Percentiles rank a stretch among this genome's conserved stretches.
Evolutionary conservation across 306 rosid species (phyloP).

Genomic region (Cucurbita maxima): DNA sequence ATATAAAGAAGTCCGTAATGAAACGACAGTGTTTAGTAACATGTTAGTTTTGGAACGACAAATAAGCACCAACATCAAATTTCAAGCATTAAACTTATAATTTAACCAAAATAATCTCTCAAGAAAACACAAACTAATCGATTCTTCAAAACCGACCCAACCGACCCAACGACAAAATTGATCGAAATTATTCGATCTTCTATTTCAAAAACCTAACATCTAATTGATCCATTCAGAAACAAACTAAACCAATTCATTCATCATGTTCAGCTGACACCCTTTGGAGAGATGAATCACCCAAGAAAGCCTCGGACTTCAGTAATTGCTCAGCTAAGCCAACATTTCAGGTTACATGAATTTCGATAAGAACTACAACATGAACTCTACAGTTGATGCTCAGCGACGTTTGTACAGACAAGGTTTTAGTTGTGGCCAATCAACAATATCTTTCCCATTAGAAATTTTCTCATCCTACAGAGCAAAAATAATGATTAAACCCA

Average conservation of each 20-base stretch:
- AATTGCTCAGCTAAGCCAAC: background rate
- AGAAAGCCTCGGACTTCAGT: background rate
- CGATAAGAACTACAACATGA: background rate
- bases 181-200: background rate
- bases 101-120: too few species aligned
- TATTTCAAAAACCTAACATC: background rate
- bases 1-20: too few species aligned
- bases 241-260: background rate
- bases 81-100: too few species aligned
- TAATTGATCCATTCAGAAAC: background rate
- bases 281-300: background rate
- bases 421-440: constrained; percentile 78
- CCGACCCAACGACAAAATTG: background rate
- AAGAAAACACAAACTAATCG: background rate
- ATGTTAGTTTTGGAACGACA: too few species aligned
- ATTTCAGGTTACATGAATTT: background rate
- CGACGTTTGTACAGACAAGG: constrained; percentile 93
- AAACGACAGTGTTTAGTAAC: too few species aligned
- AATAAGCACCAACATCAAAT: too few species aligned
- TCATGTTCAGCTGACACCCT: background rate
- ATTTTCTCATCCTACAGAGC: constrained; percentile 40
- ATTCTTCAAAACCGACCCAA: too few species aligned
- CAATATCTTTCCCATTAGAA: constrained; percentile 34
- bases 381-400: background rate
- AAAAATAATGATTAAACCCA: background rate